Base-by-base conservation (phyloP, 2,329 filamentous ascomycete genomes). In the Nannizziopsis arthrosporioides region DNA sequence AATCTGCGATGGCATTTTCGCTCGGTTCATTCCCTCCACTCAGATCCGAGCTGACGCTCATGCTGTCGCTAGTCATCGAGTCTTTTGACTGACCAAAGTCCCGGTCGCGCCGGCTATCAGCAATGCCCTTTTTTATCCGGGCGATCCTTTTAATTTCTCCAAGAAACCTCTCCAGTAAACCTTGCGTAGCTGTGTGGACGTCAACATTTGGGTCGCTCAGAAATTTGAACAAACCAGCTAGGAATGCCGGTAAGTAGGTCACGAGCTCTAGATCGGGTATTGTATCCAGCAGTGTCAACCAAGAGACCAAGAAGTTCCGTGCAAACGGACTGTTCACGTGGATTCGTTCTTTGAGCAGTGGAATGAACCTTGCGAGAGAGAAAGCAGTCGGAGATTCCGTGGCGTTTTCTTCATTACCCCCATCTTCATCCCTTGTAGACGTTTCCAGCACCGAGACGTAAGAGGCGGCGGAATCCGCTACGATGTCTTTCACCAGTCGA, bases 231-330 rank as follows among this genome's bases (percentile, higher is more conserved):
- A 98, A 70, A 0, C 90, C 92, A 19, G 81, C 84, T 1, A 98
- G 73, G 59, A 98, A 98, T 43, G 90, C 87, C 1, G 92, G 93
- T 18, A 98, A 71, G 63, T 88, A 94, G 2, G 85, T 84, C 34
- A 98, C 90, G 15, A 98, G 78, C 65, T 98, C 93, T 37, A 98
- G 73, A 61, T 98, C 93, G 0, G 92, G 92, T 56, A 98, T 96
- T 1, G 89, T 95, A 64, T 98, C 92, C 15, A 98, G 74, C 12
- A 98, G 69, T 3, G 84, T 93, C 50, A 98, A 86, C 92, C 92
- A 98, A 30, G 87, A 88, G 2, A 98, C 92, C 11, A 98, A 74
- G 59, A 98, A 98, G 11, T 86, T 94, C 44, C 92, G 77, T 2
- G 90, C 95, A 62, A 93, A 96, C 0, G 93, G 89, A 59, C 94